Percentiles rank a stretch among this genome's conserved stretches.
Conservation (phyloP, 306 rosid genomes). For the Sindora glabra region DNA sequence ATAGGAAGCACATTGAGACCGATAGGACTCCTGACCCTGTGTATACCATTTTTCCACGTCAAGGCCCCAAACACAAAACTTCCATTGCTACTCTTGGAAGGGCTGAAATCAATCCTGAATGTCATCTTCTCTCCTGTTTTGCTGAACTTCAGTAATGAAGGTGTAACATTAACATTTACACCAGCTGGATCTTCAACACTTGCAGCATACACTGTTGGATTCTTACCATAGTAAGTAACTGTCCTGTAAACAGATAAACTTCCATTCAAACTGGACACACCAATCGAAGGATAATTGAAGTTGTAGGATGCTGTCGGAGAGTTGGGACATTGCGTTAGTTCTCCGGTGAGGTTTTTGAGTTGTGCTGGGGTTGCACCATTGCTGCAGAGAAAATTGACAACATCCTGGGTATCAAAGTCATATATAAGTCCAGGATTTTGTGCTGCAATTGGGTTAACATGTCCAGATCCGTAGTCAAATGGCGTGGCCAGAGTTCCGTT, state of each 20-base stretch:
- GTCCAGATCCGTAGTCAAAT: conserved; percentile 60
- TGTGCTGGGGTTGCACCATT: conserved; percentile 43
- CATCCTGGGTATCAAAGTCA: conserved; percentile 48
- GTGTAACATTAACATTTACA: conserved; percentile 41
- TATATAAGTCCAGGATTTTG: conserved; percentile 50
- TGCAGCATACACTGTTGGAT: conserved; percentile 36
- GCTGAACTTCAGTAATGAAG: conserved; percentile 24
- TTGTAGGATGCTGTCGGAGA: conserved; percentile 39
- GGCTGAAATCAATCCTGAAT: conserved; percentile 40
- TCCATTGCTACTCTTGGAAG: conserved; percentile 42
- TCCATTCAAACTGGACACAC: conserved; percentile 61
- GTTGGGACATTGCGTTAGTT: conserved; percentile 29
- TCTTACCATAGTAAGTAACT: conserved; percentile 40
- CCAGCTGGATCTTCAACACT: conserved; percentile 41
- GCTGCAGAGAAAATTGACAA: conserved; percentile 57
- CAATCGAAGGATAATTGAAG: conserved; percentile 68
- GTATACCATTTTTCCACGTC: conserved; percentile 52
- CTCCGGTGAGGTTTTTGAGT: conserved; percentile 48
- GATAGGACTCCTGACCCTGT: conserved; percentile 55
- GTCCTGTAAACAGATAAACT: conserved; percentile 49
- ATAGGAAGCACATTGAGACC: conserved; percentile 39
- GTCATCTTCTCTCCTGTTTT: conserved; percentile 30
- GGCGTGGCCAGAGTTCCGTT: conserved; percentile 53
- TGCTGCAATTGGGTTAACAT: conserved; percentile 49
- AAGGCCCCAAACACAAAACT: conserved; percentile 69